Evolutionary conservation across 1,139 yeast genomes (phyloP).

Genomic region (Kazachstania sp.): DNA sequence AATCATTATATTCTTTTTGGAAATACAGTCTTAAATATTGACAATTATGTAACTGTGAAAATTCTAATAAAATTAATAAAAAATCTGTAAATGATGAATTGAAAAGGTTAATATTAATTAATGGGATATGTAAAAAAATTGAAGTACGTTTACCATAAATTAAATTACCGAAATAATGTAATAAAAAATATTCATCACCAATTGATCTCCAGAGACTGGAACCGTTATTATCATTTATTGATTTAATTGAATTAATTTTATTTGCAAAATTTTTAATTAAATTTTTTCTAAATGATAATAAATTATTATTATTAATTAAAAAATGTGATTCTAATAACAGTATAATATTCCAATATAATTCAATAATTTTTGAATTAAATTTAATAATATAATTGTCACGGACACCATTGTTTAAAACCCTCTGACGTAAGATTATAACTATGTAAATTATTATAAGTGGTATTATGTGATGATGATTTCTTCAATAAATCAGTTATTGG

Average conservation of each 20-base stretch:
- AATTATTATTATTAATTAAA: conserved; percentile 5
- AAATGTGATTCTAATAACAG: conserved; percentile 25
- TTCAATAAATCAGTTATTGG: conserved; percentile 18
- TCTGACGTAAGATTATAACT: conserved; percentile 12
- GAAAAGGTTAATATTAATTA: conserved; percentile 9
- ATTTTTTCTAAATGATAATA: conserved; percentile 15
- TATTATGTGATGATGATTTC: background rate
- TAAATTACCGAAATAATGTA: conserved; percentile 18
- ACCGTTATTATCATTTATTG: too few species aligned
- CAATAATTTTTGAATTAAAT: conserved; percentile 5
- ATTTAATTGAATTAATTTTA: conserved; percentile 6
- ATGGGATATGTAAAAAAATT: conserved; percentile 16
- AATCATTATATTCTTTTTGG: conserved; percentile 12
- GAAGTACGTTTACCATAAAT: conserved; percentile 20
- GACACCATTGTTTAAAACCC: conserved; percentile 27
- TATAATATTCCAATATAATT: conserved; percentile 29
- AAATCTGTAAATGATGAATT: conserved; percentile 15
- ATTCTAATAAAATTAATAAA: conserved; percentile 23
- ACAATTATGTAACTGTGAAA: conserved; percentile 13
- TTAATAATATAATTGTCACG: conserved; percentile 22
- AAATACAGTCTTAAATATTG: conserved; percentile 19
- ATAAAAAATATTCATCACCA: conserved; percentile 19
- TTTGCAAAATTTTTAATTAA: conserved; percentile 13
- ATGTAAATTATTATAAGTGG: background rate
- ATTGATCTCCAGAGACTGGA: conserved; percentile 20